phyloP scores from a whole-genome alignment of 2,329 filamentous ascomycete species.

The Diaporthe vaccinii region DNA sequence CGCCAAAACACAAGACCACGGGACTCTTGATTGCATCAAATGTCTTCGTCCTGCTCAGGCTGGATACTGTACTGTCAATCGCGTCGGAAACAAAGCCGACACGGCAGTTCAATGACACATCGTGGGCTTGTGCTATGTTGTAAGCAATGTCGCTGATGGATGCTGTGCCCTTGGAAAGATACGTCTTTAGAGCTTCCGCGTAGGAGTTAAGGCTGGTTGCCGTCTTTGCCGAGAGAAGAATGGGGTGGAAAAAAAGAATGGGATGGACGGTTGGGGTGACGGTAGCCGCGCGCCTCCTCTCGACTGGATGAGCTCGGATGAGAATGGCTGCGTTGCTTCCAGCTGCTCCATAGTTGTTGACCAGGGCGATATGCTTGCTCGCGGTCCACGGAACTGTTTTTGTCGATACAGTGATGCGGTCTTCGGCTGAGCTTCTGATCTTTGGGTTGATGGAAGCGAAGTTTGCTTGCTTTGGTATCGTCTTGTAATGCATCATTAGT shows the following conservation, averaged over 20 bases:
- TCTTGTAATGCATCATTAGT: conserved; percentile 49
- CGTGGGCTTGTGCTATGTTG: conserved; percentile 22
- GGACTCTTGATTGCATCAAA: conserved; percentile 26
- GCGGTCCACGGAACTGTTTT: conserved; percentile 46
- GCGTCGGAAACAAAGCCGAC: neutral
- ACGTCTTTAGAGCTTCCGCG: conserved; percentile 4
- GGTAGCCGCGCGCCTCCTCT: neutral
- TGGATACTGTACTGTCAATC: conserved; percentile 6
- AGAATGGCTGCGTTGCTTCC: conserved; percentile 51
- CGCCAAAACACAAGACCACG: conserved; percentile 54
- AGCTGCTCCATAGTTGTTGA: conserved; percentile 55
- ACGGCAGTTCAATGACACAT: conserved; percentile 21
- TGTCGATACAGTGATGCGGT: conserved; percentile 42
- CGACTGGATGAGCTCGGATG: neutral
- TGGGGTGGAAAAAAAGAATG: conserved; percentile 7
- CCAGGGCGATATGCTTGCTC: conserved; percentile 44
- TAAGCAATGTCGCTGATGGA: conserved; percentile 19
- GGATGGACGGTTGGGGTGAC: neutral
- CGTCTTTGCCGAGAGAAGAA: conserved; percentile 42
- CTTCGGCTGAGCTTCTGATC: conserved; percentile 43
- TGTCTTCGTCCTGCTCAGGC: conserved; percentile 14
- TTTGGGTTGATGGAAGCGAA: conserved; percentile 48
- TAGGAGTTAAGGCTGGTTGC: conserved; percentile 36
- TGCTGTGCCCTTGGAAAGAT: neutral
- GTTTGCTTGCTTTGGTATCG: conserved; percentile 46